Conservation (phyloP, 2,329 filamentous ascomycete species). For the Diaporthe sp. region DNA sequence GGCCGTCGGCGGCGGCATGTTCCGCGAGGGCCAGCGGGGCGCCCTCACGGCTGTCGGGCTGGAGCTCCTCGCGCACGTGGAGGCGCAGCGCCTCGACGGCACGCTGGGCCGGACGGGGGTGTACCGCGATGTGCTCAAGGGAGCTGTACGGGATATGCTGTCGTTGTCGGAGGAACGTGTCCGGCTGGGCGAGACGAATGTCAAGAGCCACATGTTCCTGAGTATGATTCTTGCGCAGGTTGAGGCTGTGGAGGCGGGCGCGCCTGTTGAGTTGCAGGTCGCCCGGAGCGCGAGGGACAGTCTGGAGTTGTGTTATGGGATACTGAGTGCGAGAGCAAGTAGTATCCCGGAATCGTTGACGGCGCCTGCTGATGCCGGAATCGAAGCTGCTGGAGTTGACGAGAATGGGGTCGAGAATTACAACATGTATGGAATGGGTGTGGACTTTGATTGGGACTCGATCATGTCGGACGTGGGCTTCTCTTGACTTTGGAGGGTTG, state of each 20-base stretch:
- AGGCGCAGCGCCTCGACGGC: constrained; percentile 44
- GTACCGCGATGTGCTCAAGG: constrained; percentile 46
- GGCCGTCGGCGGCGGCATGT: constrained; percentile 51
- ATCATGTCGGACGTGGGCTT: neutral
- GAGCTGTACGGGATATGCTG: constrained; percentile 43
- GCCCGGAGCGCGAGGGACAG: constrained; percentile 47
- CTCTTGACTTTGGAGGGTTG: neutral
- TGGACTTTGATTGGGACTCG: constrained; percentile 8
- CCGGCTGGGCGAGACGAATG: constrained; percentile 53
- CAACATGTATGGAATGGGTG: neutral
- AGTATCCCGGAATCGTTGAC: neutral
- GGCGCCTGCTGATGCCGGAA: neutral
- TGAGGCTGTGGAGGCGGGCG: constrained; percentile 46
- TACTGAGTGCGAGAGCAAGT: constrained; percentile 37
- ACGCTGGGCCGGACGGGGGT: constrained; percentile 42
- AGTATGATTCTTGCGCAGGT: constrained; percentile 52
- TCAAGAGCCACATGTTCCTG: constrained; percentile 54
- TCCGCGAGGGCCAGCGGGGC: constrained; percentile 51
- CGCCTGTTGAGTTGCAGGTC: constrained; percentile 41
- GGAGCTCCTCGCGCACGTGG: constrained; percentile 49
- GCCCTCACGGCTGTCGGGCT: constrained; percentile 46
- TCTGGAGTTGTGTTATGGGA: constrained; percentile 44
- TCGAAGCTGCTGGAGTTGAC: neutral
- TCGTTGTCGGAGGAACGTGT: constrained; percentile 46
- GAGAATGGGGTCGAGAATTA: neutral